Conservation (phyloP, 352 stramenopile genomes). For the Phytophthora pinifolia region DNA sequence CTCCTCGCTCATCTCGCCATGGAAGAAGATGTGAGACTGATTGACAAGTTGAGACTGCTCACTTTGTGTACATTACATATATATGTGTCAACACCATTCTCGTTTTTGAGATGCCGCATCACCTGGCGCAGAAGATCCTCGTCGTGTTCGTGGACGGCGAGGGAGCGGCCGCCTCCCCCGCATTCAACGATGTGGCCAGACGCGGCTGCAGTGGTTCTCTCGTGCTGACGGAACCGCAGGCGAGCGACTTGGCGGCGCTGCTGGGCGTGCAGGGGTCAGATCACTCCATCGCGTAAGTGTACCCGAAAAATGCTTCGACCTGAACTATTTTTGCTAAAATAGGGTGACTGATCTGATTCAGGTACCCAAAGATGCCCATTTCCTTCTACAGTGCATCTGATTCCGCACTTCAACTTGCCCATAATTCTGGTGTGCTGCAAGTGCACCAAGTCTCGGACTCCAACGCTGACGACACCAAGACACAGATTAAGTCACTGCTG, state of each 20-base stretch:
- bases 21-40: too few relatives aligned
- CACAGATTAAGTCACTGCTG: conserved; percentile 35
- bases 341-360: conserved; percentile 19
- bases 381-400: conserved; percentile 56
- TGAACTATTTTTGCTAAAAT: not conserved
- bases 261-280: conserved; percentile 32
- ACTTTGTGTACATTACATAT: not conserved
- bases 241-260: conserved; percentile 34
- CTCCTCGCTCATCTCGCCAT: conserved; percentile 21
- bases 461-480: conserved; percentile 2
- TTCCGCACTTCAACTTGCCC: conserved; percentile 30
- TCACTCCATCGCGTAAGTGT: conserved; percentile 31
- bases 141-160: conserved; percentile 48
- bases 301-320: conserved; percentile 3
- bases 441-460: conserved; percentile 29
- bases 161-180: conserved; percentile 2
- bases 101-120: conserved; percentile 22
- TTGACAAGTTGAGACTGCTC: too few relatives aligned
- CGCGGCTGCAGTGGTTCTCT: conserved; percentile 61
- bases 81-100: not conserved
- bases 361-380: conserved; percentile 63
- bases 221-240: conserved; percentile 32
- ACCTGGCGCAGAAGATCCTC: conserved; percentile 54
- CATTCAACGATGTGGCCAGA: conserved; percentile 45
- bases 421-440: conserved; percentile 31